These are phyloP conservation scores for Arabidopsis lyrata DNA, from an alignment of 441 rosid genomes.

Conservation along the genomic window DNA sequence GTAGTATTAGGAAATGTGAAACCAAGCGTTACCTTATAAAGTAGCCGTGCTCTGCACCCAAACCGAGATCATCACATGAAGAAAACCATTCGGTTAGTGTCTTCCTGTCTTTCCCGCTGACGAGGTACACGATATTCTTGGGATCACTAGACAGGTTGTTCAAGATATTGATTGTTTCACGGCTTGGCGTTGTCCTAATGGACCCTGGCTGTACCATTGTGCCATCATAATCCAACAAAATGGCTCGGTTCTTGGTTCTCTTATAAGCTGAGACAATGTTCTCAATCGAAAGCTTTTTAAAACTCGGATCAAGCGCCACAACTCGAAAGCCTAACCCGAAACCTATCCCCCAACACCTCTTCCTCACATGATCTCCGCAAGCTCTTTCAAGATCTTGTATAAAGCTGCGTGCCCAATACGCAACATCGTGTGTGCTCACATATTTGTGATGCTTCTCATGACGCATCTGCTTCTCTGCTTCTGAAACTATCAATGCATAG, in stretches of 20 bases:
- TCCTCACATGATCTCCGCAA: conserved; percentile 76
- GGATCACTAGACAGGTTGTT: conserved; percentile 73
- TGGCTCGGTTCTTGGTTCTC: conserved; percentile 77
- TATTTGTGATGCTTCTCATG: conserved; percentile 90
- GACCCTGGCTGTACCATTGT: conserved; percentile 66
- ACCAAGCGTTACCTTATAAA: conserved; percentile 60
- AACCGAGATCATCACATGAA: conserved; percentile 69
- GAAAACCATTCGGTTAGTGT: conserved; percentile 79
- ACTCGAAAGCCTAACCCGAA: conserved; percentile 90
- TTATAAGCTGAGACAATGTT: conserved; percentile 87
- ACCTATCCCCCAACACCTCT: conserved; percentile 91
- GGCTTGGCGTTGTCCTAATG: conserved; percentile 55
- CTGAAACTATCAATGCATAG: conserved; percentile 63
- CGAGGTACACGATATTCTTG: conserved; percentile 81
- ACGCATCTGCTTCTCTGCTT: conserved; percentile 78
- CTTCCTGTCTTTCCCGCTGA: conserved; percentile 75
- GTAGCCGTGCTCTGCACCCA: conserved; percentile 91
- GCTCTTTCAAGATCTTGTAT: conserved; percentile 90
- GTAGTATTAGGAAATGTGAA: background rate
- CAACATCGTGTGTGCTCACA: conserved; percentile 90
- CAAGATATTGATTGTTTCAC: conserved; percentile 63
- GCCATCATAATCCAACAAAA: conserved; percentile 91
- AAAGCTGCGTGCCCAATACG: conserved; percentile 92
- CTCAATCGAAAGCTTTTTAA: conserved; percentile 79
- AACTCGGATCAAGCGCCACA: conserved; percentile 86